Percentiles rank a stretch among this genome's conserved stretches.
phyloP scores from a whole-genome alignment of 176 grass and related monocot genomes.

The Panicum miliaceum region DNA sequence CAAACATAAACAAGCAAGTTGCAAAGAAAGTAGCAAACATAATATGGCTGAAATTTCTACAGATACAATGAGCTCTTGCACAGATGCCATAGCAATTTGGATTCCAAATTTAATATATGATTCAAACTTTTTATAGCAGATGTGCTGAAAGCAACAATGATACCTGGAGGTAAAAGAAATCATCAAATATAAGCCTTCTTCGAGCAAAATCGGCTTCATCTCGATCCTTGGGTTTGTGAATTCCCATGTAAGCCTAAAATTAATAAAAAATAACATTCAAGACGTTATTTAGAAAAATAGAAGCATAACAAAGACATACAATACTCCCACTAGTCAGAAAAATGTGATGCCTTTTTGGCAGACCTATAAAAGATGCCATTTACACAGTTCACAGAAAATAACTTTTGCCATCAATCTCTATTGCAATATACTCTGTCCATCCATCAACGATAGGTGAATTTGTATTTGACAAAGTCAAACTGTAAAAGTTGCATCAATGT shows the following conservation, averaged over 20 bases:
- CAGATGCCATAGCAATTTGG: conserved; percentile 3
- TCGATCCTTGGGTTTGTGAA: conserved; percentile 76
- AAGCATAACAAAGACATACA: not conserved
- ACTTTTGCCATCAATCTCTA: not conserved
- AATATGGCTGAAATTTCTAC: conserved; percentile 24
- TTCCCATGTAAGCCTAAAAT: conserved; percentile 93
- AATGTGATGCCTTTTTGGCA: not conserved
- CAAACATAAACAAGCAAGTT: conserved; percentile 19
- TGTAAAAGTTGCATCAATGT: not conserved
- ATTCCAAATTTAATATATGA: conserved; percentile 23
- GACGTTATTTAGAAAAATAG: conserved; percentile 7
- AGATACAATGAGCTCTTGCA: conserved; percentile 28
- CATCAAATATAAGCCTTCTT: conserved; percentile 94
- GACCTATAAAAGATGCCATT: not conserved
- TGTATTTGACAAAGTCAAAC: not conserved
- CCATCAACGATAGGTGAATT: not conserved
- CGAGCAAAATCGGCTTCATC: conserved; percentile 94
- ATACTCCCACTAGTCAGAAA: not conserved
- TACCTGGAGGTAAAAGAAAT: conserved; percentile 99
- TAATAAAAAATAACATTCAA: conserved; percentile 29
- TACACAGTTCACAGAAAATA: not conserved
- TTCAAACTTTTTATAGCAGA: conserved; percentile 22
- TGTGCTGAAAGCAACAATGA: conserved; percentile 15
- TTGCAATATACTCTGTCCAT: not conserved
- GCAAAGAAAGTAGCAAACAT: conserved; percentile 31